Evolutionary conservation across 2,329 filamentous ascomycete species (phyloP).

Genomic region (Calonectria henricotiae): DNA sequence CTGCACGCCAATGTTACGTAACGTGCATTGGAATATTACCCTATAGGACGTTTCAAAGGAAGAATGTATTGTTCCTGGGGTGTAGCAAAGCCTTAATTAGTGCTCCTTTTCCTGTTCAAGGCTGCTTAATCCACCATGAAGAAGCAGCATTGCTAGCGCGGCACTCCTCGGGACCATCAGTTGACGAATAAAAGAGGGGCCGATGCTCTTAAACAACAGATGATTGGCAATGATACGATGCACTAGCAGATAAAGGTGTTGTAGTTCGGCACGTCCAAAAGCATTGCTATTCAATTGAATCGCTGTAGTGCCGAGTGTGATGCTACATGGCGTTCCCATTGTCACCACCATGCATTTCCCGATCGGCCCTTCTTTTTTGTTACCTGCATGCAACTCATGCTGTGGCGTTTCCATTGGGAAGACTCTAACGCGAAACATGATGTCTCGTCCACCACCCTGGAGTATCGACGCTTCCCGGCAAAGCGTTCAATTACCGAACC

Average conservation of each 20-base stretch:
- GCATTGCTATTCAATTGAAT: neutral
- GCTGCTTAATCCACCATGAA: neutral
- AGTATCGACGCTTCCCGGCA: no score
- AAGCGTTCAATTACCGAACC: neutral
- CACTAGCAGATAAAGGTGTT: no score
- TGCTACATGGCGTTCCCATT: neutral
- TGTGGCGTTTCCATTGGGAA: neutral
- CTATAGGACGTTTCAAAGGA: neutral
- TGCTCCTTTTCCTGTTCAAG: neutral
- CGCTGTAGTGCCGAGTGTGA: neutral
- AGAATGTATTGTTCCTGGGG: neutral
- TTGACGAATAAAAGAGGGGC: no score
- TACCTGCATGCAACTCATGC: neutral
- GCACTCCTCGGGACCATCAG: neutral
- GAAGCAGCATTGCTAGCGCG: neutral
- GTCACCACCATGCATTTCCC: neutral
- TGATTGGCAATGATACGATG: no score
- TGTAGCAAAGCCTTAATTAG: neutral
- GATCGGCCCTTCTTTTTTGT: neutral
- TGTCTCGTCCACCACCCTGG: neutral
- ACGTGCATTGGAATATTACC: conserved; percentile 6
- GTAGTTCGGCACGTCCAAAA: neutral
- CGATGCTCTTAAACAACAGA: no score
- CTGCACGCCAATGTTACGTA: conserved; percentile 18
- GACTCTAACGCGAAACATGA: neutral